These are phyloP conservation scores for Lactuca saligna DNA, from an alignment of 129 eudicot species.

Conservation along the genomic window DNA sequence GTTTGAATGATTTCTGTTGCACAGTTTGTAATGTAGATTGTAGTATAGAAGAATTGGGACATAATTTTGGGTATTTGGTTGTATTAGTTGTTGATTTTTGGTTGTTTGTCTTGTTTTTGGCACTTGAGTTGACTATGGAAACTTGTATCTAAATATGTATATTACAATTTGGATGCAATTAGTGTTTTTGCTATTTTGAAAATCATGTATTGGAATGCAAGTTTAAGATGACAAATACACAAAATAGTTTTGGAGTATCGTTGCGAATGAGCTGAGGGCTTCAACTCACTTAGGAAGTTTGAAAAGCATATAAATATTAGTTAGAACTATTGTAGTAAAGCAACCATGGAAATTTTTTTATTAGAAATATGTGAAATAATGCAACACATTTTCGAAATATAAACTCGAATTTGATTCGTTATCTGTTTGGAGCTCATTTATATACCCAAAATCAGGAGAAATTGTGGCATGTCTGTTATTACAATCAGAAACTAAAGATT, in stretches of 20 bases:
- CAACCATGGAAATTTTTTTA: not conserved
- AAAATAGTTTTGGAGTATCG: no score
- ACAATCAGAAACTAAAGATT: no score
- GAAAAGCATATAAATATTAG: no score
- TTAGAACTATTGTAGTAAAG: not conserved
- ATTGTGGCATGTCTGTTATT: no score
- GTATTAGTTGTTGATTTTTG: not conserved
- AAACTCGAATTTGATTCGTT: not conserved
- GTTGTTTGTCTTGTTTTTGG: not conserved
- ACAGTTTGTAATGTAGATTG: conserved; percentile 19
- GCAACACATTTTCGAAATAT: not conserved
- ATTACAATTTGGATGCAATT: not conserved
- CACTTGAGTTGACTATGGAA: not conserved
- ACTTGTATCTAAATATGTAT: not conserved
- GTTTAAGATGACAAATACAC: no score
- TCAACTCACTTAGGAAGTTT: no score
- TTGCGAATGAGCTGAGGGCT: no score
- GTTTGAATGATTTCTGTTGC: conserved; percentile 17
- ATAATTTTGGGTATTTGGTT: not conserved
- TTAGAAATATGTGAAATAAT: not conserved
- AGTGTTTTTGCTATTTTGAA: not conserved
- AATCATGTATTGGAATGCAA: not conserved
- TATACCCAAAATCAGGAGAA: not conserved
- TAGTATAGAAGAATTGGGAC: not conserved
- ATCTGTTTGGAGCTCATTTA: not conserved